Percentiles rank a stretch among this genome's conserved stretches.
phyloP scores from a whole-genome alignment of 257 asterid species.

The Solanum bulbocastanum region DNA sequence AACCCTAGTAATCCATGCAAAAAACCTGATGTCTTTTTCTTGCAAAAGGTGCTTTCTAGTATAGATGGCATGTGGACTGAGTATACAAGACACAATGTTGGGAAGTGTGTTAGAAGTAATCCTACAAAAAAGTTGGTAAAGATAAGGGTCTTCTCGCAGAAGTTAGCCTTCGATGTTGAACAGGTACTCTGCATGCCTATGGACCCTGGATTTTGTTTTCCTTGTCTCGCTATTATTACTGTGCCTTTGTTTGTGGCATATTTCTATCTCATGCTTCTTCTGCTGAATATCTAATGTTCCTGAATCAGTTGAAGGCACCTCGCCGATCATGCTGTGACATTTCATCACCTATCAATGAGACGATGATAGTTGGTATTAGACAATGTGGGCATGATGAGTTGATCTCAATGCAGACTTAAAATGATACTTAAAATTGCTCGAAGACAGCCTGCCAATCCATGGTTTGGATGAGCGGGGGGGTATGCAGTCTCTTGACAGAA shows the following conservation, averaged over 20 bases:
- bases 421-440: neutral
- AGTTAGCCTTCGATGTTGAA: slow-evolving; percentile 20
- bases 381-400: slow-evolving; percentile 49
- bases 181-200: slow-evolving; percentile 26
- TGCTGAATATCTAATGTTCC: neutral
- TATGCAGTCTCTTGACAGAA: neutral
- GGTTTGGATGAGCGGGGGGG: neutral
- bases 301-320: slow-evolving; percentile 38
- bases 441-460: neutral
- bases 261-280: neutral
- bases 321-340: slow-evolving; percentile 77
- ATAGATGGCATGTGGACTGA: slow-evolving; percentile 30
- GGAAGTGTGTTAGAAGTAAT: slow-evolving; percentile 30
- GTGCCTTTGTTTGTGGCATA: neutral
- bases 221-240: neutral
- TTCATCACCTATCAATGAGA: slow-evolving; percentile 22
- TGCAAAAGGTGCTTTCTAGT: slow-evolving; percentile 25
- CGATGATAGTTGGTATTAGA: slow-evolving; percentile 36
- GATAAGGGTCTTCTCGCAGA: slow-evolving; percentile 32
- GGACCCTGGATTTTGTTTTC: neutral
- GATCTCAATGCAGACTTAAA: slow-evolving; percentile 40
- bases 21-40: slow-evolving; percentile 51
- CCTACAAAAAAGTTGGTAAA: slow-evolving; percentile 26
- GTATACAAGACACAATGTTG: slow-evolving; percentile 19
- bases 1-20: slow-evolving; percentile 46